Percentiles rank a stretch among this genome's conserved stretches.
Conservation (phyloP, 2,329 filamentous ascomycete species). For the Aureobasidium melanogenum region DNA sequence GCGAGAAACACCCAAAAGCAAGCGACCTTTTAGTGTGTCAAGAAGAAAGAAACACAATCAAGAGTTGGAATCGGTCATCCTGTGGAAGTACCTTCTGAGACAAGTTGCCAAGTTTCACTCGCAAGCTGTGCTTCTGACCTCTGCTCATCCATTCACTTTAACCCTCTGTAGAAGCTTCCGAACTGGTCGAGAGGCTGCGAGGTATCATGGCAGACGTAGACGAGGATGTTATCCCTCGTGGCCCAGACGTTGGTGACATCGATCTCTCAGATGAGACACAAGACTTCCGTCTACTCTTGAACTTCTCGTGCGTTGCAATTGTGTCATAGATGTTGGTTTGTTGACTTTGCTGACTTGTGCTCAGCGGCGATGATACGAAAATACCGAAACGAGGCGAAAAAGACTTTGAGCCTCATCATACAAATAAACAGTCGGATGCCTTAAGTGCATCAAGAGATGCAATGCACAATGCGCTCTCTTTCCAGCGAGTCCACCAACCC, state of each 20-base stretch:
- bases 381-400: slow-evolving; percentile 90
- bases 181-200: neutral
- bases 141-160: neutral
- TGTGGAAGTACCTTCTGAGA: neutral
- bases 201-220: slow-evolving; percentile 28
- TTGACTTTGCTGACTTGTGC: neutral
- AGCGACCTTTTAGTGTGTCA: neutral
- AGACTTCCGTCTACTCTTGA: slow-evolving; percentile 70
- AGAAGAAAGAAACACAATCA: neutral
- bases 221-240: slow-evolving; percentile 26
- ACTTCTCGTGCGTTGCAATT: slow-evolving; percentile 35
- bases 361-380: slow-evolving; percentile 34
- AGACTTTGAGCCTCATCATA: slow-evolving; percentile 92
- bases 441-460: slow-evolving; percentile 75
- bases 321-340: neutral
- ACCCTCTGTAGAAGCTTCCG: neutral
- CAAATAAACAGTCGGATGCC: slow-evolving; percentile 65
- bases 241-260: slow-evolving; percentile 69
- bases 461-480: slow-evolving; percentile 79
- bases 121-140: neutral
- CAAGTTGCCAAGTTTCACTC: neutral
- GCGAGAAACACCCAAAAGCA: neutral
- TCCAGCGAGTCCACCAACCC: slow-evolving; percentile 64
- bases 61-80: neutral
- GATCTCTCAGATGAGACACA: slow-evolving; percentile 70